A percentile compares a stretch with the other conserved stretches of the same genome.
Conservation (phyloP, 352 stramenopile genomes). For the Globisporangium polare region DNA sequence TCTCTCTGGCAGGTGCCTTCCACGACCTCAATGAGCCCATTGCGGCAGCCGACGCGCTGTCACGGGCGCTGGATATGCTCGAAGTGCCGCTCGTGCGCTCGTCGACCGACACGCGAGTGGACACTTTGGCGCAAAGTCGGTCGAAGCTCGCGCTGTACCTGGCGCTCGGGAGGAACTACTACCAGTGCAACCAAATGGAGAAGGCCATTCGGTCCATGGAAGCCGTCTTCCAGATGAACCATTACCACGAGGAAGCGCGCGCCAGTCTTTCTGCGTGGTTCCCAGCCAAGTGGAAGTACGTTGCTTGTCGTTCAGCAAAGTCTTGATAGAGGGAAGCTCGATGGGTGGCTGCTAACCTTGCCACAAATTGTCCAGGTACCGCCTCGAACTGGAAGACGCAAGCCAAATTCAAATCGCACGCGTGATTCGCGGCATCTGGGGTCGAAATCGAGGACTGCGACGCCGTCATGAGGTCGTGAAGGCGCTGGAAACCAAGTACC, state of each 20-base stretch:
- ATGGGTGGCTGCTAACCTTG: neutral
- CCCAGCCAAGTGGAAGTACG: conserved; percentile 66
- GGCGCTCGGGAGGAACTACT: conserved; percentile 58
- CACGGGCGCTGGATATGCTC: conserved; percentile 48
- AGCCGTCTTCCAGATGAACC: conserved; percentile 53
- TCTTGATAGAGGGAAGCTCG: neutral
- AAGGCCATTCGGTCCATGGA: conserved; percentile 68
- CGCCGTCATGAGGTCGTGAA: conserved; percentile 20
- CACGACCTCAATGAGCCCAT: conserved; percentile 40
- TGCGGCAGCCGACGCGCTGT: conserved; percentile 44
- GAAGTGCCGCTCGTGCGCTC: conserved; percentile 12
- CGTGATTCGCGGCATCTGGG: conserved; percentile 59
- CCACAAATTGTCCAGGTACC: conserved; percentile 26
- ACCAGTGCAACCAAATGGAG: conserved; percentile 78
- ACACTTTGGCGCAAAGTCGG: conserved; percentile 18
- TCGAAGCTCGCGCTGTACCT: conserved; percentile 45
- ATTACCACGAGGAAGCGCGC: conserved; percentile 51
- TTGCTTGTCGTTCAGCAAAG: neutral
- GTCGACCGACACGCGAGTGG: neutral
- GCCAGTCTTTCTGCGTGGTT: conserved; percentile 56
- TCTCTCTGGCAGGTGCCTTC: conserved; percentile 46
- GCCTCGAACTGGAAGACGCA: conserved; percentile 57
- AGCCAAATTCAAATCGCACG: conserved; percentile 67
- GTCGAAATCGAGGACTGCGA: conserved; percentile 21
- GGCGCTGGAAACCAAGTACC: conserved; percentile 27